Percentiles rank a stretch among this genome's conserved stretches.
Evolutionary conservation across 306 rosid species (phyloP).

Genomic region (Fragaria ananassa): DNA sequence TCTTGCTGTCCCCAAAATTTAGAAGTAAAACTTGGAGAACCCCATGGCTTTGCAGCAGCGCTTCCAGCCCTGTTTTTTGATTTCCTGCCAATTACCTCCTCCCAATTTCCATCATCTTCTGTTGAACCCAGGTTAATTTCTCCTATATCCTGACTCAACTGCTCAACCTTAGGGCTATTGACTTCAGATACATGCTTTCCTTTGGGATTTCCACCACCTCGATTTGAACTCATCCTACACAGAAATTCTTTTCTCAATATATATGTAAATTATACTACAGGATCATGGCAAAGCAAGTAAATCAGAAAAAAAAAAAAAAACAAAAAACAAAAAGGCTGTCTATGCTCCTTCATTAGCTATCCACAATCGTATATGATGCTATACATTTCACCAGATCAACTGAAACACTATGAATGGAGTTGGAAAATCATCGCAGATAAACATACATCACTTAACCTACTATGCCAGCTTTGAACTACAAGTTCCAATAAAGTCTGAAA

Average conservation of each 20-base stretch:
- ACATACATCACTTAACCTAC: background rate
- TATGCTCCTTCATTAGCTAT: background rate
- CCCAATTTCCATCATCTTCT: constrained; percentile 65
- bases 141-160: constrained; percentile 48
- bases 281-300: background rate
- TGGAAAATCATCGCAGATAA: background rate
- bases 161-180: constrained; percentile 33
- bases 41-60: constrained; percentile 47
- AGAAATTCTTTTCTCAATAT: background rate
- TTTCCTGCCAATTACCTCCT: constrained; percentile 57
- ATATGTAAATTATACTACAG: background rate
- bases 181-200: constrained; percentile 32
- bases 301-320: background rate
- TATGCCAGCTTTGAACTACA: background rate
- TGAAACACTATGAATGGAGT: background rate
- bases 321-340: background rate
- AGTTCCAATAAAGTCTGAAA: background rate
- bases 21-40: background rate
- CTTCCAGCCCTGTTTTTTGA: constrained; percentile 69
- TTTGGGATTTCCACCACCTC: constrained; percentile 48
- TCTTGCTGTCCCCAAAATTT: constrained; percentile 10
- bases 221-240: constrained; percentile 43
- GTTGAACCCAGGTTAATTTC: constrained; percentile 37
- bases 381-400: background rate
- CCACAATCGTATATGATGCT: background rate